Evolutionary conservation across 257 asterid genomes (phyloP).

Genomic region (Nicotiana attenuata): DNA sequence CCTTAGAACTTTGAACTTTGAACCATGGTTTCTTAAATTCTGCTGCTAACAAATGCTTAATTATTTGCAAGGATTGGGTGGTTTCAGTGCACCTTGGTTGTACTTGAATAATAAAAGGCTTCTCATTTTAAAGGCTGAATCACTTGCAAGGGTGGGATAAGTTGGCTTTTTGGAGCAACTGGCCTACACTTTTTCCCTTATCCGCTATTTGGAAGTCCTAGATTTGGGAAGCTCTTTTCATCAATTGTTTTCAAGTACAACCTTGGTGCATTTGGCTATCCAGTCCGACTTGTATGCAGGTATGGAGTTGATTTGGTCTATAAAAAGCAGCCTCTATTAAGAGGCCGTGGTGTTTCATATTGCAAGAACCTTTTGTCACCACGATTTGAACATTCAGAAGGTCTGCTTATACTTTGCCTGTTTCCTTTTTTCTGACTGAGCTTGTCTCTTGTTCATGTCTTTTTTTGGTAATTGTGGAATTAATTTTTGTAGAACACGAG

Average conservation of each 20-base stretch:
- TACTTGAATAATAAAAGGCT: constrained; percentile 16
- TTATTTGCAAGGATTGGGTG: constrained; percentile 23
- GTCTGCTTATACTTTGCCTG: constrained; percentile 30
- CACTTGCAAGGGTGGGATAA: constrained; percentile 3
- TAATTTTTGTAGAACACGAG: constrained; percentile 41
- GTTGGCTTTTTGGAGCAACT: not conserved
- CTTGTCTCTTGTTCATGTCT: constrained; percentile 12
- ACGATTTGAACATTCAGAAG: constrained; percentile 86
- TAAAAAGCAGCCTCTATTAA: constrained; percentile 76
- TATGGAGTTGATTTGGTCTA: constrained; percentile 84
- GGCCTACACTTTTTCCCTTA: not conserved
- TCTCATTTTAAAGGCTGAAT: constrained; percentile 23
- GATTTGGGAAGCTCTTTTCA: constrained; percentile 15
- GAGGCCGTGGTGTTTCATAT: constrained; percentile 97
- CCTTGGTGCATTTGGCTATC: constrained; percentile 33
- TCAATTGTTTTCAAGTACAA: constrained; percentile 22
- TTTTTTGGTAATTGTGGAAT: constrained; percentile 11
- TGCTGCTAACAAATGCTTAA: constrained; percentile 23
- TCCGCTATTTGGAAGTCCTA: constrained; percentile 15
- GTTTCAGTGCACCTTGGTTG: constrained; percentile 27
- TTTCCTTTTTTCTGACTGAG: constrained; percentile 12
- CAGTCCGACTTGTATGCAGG: constrained; percentile 40
- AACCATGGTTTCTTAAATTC: not conserved
- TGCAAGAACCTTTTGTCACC: constrained; percentile 97
- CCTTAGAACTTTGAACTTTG: constrained; percentile 1